A percentile compares a stretch with the other conserved stretches of the same genome.
Conservation (phyloP, 2,329 filamentous ascomycete genomes). For the Epichloe typhina region DNA sequence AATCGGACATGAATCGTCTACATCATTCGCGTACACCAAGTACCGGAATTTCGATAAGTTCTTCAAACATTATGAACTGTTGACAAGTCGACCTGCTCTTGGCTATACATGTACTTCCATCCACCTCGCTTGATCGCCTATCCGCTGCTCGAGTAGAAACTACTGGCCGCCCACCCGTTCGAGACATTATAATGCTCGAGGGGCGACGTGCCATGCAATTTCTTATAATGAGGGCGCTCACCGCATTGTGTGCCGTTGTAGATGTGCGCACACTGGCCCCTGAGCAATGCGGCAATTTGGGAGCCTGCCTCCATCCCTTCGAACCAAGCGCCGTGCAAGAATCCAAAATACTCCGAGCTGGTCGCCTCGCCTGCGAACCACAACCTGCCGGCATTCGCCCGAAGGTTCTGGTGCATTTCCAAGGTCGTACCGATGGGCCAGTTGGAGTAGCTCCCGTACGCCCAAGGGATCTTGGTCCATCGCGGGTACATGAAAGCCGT, state of each 20-base stretch:
- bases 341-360: slow-evolving; percentile 50
- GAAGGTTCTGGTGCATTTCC: slow-evolving; percentile 53
- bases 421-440: slow-evolving; percentile 52
- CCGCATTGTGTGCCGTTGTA: slow-evolving; percentile 8
- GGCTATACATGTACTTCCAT: background rate
- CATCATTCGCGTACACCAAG: too few species aligned
- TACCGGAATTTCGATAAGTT: too few species aligned
- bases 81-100: background rate
- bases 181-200: slow-evolving; percentile 17
- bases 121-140: background rate
- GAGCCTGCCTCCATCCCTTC: slow-evolving; percentile 39
- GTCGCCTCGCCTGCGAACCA: slow-evolving; percentile 56
- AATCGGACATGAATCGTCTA: too few species aligned
- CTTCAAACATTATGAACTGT: too few species aligned
- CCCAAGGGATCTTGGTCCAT: slow-evolving; percentile 21
- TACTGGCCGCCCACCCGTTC: slow-evolving; percentile 26
- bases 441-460: slow-evolving; percentile 52
- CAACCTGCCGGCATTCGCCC: slow-evolving; percentile 47
- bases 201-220: slow-evolving; percentile 20
- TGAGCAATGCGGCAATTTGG: slow-evolving; percentile 23
- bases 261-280: slow-evolving; percentile 8
- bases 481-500: slow-evolving; percentile 46
- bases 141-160: slow-evolving; percentile 11
- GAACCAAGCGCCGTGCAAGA: slow-evolving; percentile 48
- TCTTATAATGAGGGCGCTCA: slow-evolving; percentile 10